These are phyloP conservation scores for Tolypocladium tundrense DNA, from an alignment of 2,329 filamentous ascomycete species.

Conservation along the genomic window DNA sequence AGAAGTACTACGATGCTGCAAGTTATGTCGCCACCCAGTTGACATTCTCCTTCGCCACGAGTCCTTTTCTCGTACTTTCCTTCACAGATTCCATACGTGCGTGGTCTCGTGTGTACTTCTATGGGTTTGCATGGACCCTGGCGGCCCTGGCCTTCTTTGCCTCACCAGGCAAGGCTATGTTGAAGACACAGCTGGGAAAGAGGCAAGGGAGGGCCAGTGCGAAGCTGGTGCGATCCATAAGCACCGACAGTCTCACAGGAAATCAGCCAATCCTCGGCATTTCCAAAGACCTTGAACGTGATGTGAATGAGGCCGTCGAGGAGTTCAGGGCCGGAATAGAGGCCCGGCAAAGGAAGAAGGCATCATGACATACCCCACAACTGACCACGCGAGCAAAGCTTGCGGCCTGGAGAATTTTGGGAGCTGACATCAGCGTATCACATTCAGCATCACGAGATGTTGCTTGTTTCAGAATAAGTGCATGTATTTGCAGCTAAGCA, in stretches of 20 bases:
- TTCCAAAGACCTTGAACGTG: slow-evolving; percentile 62
- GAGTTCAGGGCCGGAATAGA: slow-evolving; percentile 69
- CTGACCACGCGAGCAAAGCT: background rate
- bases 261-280: slow-evolving; percentile 64
- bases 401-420: background rate
- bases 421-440: background rate
- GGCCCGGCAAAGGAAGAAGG: slow-evolving; percentile 24
- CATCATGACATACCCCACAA: background rate
- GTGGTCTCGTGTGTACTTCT: slow-evolving; percentile 87
- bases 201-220: slow-evolving; percentile 38
- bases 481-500: background rate
- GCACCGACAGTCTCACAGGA: slow-evolving; percentile 45
- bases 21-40: slow-evolving; percentile 69
- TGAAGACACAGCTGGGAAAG: slow-evolving; percentile 49
- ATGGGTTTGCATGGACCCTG: slow-evolving; percentile 59
- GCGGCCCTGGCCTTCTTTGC: slow-evolving; percentile 65
- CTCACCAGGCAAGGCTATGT: slow-evolving; percentile 58
- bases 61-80: slow-evolving; percentile 76
- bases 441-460: background rate
- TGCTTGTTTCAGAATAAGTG: too few species aligned
- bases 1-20: slow-evolving; percentile 77
- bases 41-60: slow-evolving; percentile 72
- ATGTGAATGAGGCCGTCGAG: slow-evolving; percentile 67
- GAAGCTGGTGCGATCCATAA: slow-evolving; percentile 37
- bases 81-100: slow-evolving; percentile 60